A percentile compares a stretch with the other conserved stretches of the same genome.
These are phyloP conservation scores for Mimosa bimucronata DNA, from an alignment of 306 rosid genomes.

Conservation along the genomic window DNA sequence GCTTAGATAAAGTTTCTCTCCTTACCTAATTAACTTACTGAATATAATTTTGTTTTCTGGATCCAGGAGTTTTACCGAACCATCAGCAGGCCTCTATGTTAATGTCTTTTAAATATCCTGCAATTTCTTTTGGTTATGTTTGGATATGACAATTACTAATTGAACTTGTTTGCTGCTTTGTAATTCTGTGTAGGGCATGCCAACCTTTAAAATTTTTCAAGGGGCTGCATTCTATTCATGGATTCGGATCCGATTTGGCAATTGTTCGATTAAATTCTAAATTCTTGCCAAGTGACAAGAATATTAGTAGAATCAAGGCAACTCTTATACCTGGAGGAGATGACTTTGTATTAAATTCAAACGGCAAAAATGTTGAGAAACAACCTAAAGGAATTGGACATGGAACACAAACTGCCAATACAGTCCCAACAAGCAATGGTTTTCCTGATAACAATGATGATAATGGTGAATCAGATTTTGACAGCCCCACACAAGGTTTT, in stretches of 20 bases:
- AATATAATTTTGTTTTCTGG: not conserved
- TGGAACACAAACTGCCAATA: conserved; percentile 44
- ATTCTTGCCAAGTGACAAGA: conserved; percentile 40
- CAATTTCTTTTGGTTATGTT: conserved; percentile 16
- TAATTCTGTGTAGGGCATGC: conserved; percentile 46
- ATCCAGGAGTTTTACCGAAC: conserved; percentile 1
- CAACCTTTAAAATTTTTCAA: conserved; percentile 52
- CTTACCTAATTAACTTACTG: conserved; percentile 20
- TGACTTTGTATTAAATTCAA: conserved; percentile 54
- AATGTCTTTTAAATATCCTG: not conserved
- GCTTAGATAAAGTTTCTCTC: not conserved
- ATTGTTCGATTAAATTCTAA: conserved; percentile 47
- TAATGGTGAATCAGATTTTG: conserved; percentile 63
- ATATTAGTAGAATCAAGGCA: conserved; percentile 49
- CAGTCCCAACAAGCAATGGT: conserved; percentile 36
- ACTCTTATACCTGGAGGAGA: conserved; percentile 57
- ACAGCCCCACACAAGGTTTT: conserved; percentile 69
- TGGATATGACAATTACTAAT: conserved; percentile 20
- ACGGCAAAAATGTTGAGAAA: conserved; percentile 42
- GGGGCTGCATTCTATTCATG: conserved; percentile 40
- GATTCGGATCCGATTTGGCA: conserved; percentile 40
- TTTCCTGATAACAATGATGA: conserved; percentile 55
- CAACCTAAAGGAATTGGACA: conserved; percentile 49
- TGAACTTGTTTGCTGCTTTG: conserved; percentile 23
- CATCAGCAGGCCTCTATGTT: not conserved